Conservation (phyloP, 1,139 yeast species). For the Candida tetrigidarum region DNA sequence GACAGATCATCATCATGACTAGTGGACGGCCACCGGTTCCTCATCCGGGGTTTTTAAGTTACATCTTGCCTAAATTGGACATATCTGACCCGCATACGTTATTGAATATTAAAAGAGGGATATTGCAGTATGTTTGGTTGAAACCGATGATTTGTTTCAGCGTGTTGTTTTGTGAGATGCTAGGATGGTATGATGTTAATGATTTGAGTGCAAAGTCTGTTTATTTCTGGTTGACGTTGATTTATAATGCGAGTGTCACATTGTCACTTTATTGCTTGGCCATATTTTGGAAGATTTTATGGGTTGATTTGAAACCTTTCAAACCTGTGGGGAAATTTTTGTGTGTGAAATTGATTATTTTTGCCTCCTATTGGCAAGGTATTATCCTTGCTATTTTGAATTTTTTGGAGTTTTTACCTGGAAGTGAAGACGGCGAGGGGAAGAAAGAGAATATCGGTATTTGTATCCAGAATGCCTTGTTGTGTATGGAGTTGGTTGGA, state of each 20-base stretch:
- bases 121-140: constrained; percentile 93
- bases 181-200: constrained; percentile 56
- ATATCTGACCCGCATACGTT: constrained; percentile 87
- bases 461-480: constrained; percentile 74
- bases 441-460: constrained; percentile 52
- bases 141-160: constrained; percentile 77
- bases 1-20: constrained; percentile 73
- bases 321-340: constrained; percentile 92
- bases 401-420: constrained; percentile 54
- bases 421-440: constrained; percentile 22
- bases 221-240: constrained; percentile 67
- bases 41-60: constrained; percentile 67
- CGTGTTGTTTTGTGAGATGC: constrained; percentile 53
- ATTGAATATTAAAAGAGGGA: constrained; percentile 77
- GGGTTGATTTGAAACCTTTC: constrained; percentile 75
- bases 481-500: constrained; percentile 83
- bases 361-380: constrained; percentile 98
- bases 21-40: constrained; percentile 74
- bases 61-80: constrained; percentile 63
- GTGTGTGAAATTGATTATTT: constrained; percentile 90
- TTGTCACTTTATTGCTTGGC: constrained; percentile 85
- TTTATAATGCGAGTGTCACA: constrained; percentile 82
- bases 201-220: constrained; percentile 53
- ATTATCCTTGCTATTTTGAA: constrained; percentile 66
- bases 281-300: constrained; percentile 87